Base-by-base conservation (phyloP, 1,284 basidiomycete genomes). In the Thelephora terrestris region DNA sequence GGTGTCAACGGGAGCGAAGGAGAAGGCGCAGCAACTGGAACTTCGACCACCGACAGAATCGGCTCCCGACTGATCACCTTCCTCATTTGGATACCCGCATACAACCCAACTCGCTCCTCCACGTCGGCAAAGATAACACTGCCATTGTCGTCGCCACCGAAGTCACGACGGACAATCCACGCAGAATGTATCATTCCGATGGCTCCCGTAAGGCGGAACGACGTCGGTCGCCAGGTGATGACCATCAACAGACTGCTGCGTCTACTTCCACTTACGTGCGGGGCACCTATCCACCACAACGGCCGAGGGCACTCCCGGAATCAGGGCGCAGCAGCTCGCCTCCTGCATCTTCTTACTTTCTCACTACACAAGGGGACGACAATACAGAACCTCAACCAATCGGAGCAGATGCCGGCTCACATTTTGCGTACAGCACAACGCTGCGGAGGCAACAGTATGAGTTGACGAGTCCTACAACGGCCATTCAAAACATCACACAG, bases 361-460 rank as follows among this genome's bases (percentile, higher is more conserved):
- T 79, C 1, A 61, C 74, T 1, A 71, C 78, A 37, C 68, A 73
- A 23, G 70, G 69, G 27, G 70, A 76, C 52, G 65, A 69, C 46
- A 65, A 66, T 48, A 68, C 71, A 21, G 70, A 75, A 50, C 71
- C 79, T 9, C 71, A 75, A 24, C 76, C 81, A 0, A 54, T 54
- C 0, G 69, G 73, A 1, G 69, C 81, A 0, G 79, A 79, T 47
- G 83, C 85, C 2, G 70, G 73, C 38, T 63, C 75, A 3, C 86
- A 89, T 60, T 91, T 91, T 58, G 81, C 86, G 2, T 91, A 89
- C 65, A 87, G 83, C 54, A 91, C 88, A 0, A 88, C 83, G 0
- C 69, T 91, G 21, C 65, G 87, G 46, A 64, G 88, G 52, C 86
- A 90, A 55, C 71, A 74, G 38, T 58, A 64, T 1, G 73, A 82